A percentile compares a stretch with the other conserved stretches of the same genome.
Evolutionary conservation across 768 basidiomycete species (phyloP).

Genomic region (Lyophyllum atratum): DNA sequence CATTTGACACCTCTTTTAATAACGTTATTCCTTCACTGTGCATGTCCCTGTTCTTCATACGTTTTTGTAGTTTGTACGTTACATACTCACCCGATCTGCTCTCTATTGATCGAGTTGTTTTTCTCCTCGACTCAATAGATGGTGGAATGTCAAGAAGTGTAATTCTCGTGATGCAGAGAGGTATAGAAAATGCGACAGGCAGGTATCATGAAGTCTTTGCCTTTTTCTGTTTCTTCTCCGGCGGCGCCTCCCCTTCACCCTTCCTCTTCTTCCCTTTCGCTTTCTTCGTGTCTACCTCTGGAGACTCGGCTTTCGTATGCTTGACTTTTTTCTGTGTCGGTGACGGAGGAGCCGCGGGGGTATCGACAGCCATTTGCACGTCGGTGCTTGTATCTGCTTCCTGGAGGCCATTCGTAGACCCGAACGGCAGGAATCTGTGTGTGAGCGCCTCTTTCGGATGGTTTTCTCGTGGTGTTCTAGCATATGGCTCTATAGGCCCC

Average conservation of each 20-base stretch:
- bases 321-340: conserved; percentile 13
- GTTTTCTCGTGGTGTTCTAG: conserved; percentile 56
- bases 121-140: neutral
- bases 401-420: conserved; percentile 37
- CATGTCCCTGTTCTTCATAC: conserved; percentile 16
- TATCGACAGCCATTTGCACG: conserved; percentile 21
- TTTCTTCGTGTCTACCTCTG: conserved; percentile 26
- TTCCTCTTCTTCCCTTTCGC: conserved; percentile 52
- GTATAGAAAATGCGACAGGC: neutral
- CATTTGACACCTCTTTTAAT: conserved; percentile 1
- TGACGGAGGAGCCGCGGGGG: neutral
- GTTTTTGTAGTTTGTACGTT: conserved; percentile 10
- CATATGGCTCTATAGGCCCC: conserved; percentile 26
- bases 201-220: conserved; percentile 29
- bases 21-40: conserved; percentile 21
- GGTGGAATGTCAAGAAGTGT: neutral
- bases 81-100: neutral
- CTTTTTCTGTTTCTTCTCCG: conserved; percentile 53
- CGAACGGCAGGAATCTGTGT: conserved; percentile 65
- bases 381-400: conserved; percentile 25
- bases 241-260: conserved; percentile 27
- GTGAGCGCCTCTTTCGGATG: conserved; percentile 64
- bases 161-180: neutral
- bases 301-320: conserved; percentile 9
- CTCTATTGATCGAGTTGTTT: conserved; percentile 3